Conservation (phyloP, 768 basidiomycete genomes). For the Podaxis pistillaris region DNA sequence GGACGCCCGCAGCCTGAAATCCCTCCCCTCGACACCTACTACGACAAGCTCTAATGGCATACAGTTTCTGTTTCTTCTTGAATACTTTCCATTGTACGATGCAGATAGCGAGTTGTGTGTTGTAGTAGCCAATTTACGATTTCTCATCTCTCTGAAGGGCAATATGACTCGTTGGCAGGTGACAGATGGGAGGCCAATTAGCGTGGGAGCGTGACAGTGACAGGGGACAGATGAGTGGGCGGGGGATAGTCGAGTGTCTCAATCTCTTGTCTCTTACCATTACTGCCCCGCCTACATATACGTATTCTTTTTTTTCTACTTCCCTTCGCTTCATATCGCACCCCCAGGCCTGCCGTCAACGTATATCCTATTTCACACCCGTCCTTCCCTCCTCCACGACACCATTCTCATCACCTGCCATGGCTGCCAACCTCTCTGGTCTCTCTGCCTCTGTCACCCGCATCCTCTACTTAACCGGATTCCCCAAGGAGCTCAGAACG, state of each 20-base stretch:
- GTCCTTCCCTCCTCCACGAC: slow-evolving; percentile 11
- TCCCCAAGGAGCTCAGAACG: slow-evolving; percentile 95
- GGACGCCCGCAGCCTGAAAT: slow-evolving; percentile 67
- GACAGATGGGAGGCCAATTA: not conserved
- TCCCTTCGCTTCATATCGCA: slow-evolving; percentile 13
- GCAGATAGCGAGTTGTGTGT: slow-evolving; percentile 15
- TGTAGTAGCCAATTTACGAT: slow-evolving; percentile 20
- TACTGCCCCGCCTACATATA: slow-evolving; percentile 12
- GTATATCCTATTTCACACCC: slow-evolving; percentile 15
- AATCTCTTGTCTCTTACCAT: slow-evolving; percentile 14
- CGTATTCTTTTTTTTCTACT: slow-evolving; percentile 23
- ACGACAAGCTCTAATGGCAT: slow-evolving; percentile 79
- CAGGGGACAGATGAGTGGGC: not conserved
- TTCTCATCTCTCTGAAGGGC: slow-evolving; percentile 1
- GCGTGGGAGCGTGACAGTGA: slow-evolving; percentile 15
- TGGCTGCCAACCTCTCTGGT: slow-evolving; percentile 74
- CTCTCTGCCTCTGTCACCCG: slow-evolving; percentile 95
- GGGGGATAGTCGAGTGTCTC: slow-evolving; percentile 1
- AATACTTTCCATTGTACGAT: slow-evolving; percentile 5
- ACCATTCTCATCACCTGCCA: slow-evolving; percentile 25
- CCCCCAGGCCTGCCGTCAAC: slow-evolving; percentile 6
- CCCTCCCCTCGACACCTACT: slow-evolving; percentile 84
- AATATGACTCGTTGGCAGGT: not conserved
- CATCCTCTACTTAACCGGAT: slow-evolving; percentile 90
- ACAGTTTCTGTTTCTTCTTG: slow-evolving; percentile 18